Evolutionary conservation across 1,284 basidiomycete genomes (phyloP).

Genomic region (Pseudozyma thailandica): DNA sequence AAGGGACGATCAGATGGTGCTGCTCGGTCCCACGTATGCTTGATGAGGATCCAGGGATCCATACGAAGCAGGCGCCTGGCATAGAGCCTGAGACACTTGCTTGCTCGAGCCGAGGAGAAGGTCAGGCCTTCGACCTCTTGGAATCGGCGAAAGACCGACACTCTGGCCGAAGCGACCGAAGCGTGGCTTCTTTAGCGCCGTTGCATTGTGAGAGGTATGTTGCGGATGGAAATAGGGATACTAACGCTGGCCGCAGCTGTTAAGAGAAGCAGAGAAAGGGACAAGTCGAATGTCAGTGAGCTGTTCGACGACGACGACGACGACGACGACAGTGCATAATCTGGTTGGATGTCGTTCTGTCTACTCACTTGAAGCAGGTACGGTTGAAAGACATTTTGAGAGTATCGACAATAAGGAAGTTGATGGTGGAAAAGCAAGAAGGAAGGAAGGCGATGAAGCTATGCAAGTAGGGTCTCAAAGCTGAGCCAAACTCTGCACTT

Average conservation of each 20-base stretch:
- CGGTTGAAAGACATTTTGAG: slow-evolving; percentile 50
- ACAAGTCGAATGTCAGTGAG: slow-evolving; percentile 3
- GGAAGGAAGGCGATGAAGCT: not conserved
- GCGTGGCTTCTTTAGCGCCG: not conserved
- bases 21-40: slow-evolving; percentile 1
- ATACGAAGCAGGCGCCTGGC: not conserved
- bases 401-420: slow-evolving; percentile 5
- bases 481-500: not conserved
- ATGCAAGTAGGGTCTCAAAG: slow-evolving; percentile 31
- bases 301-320: not conserved
- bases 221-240: slow-evolving; percentile 14
- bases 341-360: not conserved
- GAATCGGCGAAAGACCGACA: not conserved
- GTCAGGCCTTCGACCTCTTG: not conserved
- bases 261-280: slow-evolving; percentile 1
- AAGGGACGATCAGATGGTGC: not conserved
- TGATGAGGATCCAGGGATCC: not conserved
- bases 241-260: slow-evolving; percentile 60
- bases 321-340: too few species aligned
- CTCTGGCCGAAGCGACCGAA: not conserved
- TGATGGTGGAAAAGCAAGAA: slow-evolving; percentile 10
- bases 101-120: not conserved
- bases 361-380: slow-evolving; percentile 57
- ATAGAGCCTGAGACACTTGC: not conserved
- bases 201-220: slow-evolving; percentile 7